Evolutionary conservation across 2,329 filamentous ascomycete genomes (phyloP), one percentile per base, ranked within the genome.

Genomic region (Penicillium digitatum): DNA sequence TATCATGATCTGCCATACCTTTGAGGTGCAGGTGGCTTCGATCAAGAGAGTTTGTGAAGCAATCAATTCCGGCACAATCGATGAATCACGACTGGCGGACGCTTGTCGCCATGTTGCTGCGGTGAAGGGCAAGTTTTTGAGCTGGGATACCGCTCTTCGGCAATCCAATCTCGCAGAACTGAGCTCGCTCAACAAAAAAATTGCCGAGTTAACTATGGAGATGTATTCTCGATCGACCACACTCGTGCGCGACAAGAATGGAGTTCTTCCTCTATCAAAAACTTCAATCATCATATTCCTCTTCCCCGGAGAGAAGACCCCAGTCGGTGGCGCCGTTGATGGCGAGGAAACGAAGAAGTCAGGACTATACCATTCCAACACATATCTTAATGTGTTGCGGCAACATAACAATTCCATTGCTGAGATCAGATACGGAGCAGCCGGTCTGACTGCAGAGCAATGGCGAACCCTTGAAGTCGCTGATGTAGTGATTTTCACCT

Each of bases 1-100:
- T 50, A 62, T 76, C 6, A 77, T 78, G 74, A 65, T 79, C n/a
- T 78, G 75, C 40, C 74, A 78, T 57, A 77, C 74, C 0, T 73
- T 73, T 52, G 63, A 67, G 6, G 69, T 72, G 34, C 75, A 78
- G 55, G 62, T 76, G 18, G 70, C 65, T 4, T 72, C 75, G 1
- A 75, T 78, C 18, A 63, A 75, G 35, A 61, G 65, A 27, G 70
- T 78, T 2, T 67, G 71, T 22, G 56, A 70, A 43, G 74, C 74
- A 16, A 63, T 75, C 0, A 65, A 69, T 38, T 69, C 67, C 24
- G 74, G 73, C 5, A 61, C 65, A 5, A 60, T 78, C 22, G 58
- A 68, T 1, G 48, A 62, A 39, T 52, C 64, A 5, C 63, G 68
- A 5, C 63, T 78, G 8, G 61, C 72, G 32, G 62, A 69, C 24